Conservation (phyloP, 2,329 filamentous ascomycete species). For the Tothia fuscella region DNA sequence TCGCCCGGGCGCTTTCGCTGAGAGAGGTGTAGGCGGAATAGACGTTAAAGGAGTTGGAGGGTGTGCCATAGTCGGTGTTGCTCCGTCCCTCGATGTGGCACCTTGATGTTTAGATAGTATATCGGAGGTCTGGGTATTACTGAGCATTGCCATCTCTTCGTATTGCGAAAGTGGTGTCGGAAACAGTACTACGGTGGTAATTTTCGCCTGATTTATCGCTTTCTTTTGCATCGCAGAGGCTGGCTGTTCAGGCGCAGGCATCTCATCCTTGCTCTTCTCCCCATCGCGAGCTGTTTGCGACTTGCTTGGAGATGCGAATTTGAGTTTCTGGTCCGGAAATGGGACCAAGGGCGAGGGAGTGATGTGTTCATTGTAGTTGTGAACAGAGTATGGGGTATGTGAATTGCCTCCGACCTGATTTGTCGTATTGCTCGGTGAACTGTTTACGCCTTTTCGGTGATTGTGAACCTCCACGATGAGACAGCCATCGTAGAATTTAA, state of each 20-base stretch:
- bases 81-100: conserved; percentile 21
- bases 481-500: conserved; percentile 85
- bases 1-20: conserved; percentile 50
- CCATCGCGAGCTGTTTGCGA: conserved; percentile 19
- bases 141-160: conserved; percentile 64
- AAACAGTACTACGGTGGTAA: conserved; percentile 71
- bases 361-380: conserved; percentile 82
- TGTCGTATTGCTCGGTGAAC: conserved; percentile 38
- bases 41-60: conserved; percentile 53
- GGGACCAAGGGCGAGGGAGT: conserved; percentile 79
- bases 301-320: conserved; percentile 11
- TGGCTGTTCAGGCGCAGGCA: conserved; percentile 40
- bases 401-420: conserved; percentile 42
- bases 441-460: conserved; percentile 50
- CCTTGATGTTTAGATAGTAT: conserved; percentile 28
- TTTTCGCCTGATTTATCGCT: conserved; percentile 38
- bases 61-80: conserved; percentile 37
- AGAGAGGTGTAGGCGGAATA: conserved; percentile 44
- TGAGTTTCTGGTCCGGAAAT: conserved; percentile 39
- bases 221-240: conserved; percentile 35
- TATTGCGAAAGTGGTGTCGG: conserved; percentile 68
- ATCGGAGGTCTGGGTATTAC: conserved; percentile 50
- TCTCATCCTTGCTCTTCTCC: conserved; percentile 42
- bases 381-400: conserved; percentile 62
- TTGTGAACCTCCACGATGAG: conserved; percentile 92